phyloP scores from a whole-genome alignment of 371 early-diverging fungal species.

The Lichtheimia hyalospora region DNA sequence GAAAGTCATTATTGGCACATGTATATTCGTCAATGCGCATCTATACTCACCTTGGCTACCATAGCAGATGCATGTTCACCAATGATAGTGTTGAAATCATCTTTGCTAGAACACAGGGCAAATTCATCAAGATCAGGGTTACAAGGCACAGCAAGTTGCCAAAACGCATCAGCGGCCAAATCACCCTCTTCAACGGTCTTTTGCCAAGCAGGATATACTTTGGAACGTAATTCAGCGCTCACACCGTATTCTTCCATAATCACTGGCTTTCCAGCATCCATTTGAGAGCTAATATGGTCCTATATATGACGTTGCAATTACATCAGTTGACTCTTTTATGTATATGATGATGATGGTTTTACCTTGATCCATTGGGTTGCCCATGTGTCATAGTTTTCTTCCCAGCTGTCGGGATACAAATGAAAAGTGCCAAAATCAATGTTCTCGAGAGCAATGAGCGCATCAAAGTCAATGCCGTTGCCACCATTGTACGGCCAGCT shows the following conservation, averaged over 20 bases:
- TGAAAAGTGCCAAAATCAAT: constrained; percentile 14
- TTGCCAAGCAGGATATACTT: constrained; percentile 5
- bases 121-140: constrained; percentile 3
- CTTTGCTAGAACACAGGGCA: neutral
- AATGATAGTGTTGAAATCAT: neutral
- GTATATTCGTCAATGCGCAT: too few relatives aligned
- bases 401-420: constrained; percentile 7
- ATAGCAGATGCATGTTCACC: constrained; percentile 2
- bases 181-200: neutral
- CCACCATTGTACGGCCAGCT: constrained; percentile 10
- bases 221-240: neutral
- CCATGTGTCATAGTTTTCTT: neutral
- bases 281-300: constrained; percentile 6
- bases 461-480: constrained; percentile 7
- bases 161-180: constrained; percentile 9
- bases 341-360: neutral
- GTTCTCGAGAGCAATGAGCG: neutral
- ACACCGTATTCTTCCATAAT: constrained; percentile 13
- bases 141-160: constrained; percentile 9
- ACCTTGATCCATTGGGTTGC: constrained; percentile 4
- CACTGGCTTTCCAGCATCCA: constrained; percentile 2
- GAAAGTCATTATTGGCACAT: too few relatives aligned
- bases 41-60: constrained; percentile 2
- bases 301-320: neutral
- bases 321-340: neutral